Base-by-base conservation (phyloP, 331 rosid species). In the Arachis monticola region DNA sequence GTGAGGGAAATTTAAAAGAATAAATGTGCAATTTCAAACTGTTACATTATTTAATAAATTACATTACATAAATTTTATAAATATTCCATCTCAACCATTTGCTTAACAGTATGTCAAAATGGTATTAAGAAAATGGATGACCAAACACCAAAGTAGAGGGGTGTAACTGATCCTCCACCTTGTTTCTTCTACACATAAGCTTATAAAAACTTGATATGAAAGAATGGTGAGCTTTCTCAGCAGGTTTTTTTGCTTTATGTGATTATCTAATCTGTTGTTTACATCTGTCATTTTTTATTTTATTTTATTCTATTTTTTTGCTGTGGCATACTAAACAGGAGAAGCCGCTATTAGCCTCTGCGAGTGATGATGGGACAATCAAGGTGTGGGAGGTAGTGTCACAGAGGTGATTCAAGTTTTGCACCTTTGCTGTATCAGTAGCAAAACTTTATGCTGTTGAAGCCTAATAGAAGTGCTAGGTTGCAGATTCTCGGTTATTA, bases 301-400 rank as follows among this genome's bases (percentile, higher is more conserved):
- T 17, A 17, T 17, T 17, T 17, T 17, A 17, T 17, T 17, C 22
- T 17, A 17, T 45, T 5, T 61, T 73, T 61, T 51, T 52, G 11
- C 4, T 76, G 72, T 35, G 72, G 47, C 52, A 58, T 66, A 10
- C 13, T 73, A 67, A 61, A 61, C 22, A 95, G 99, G 99, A 92
- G 78, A 83, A 87, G 74, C 92, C 74, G 64, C 74, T 90, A 8
- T 87, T 95, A 61, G 99, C 97, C 76, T 92, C 99, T 58, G 91
- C 97, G 6, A 86, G 97, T 22, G 99, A 95, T 74, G 99, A 92
- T 42, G 99, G 99, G 64, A 85, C 93, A 2, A 77, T 95, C 80
- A 95, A 88, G 87, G 82, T 92, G 79, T 92, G 99, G 99, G 97
- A 92, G 86, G 86, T 92, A 85, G 87, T 78, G 47, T 77, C 99